Evolutionary conservation across 2,329 filamentous ascomycete species (phyloP).

Genomic region (Plectosphaerella plurivora): DNA sequence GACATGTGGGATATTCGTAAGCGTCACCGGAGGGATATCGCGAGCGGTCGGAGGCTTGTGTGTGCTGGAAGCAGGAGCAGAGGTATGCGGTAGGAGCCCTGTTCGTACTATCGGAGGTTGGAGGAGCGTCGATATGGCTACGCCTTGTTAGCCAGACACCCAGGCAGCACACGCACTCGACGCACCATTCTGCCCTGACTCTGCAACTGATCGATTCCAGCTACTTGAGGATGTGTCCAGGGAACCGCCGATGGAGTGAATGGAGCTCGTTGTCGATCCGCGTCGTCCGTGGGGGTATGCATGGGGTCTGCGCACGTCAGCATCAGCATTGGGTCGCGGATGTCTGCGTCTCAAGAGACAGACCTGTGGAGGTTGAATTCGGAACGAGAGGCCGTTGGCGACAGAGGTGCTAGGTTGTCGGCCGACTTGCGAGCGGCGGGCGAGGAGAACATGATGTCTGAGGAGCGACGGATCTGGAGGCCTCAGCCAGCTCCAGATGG

Average conservation of each 20-base stretch:
- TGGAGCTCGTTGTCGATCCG: constrained; percentile 82
- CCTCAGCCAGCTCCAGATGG: constrained; percentile 10
- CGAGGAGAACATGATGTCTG: constrained; percentile 53
- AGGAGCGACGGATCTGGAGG: background rate
- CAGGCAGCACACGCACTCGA: constrained; percentile 3
- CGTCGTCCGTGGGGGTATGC: constrained; percentile 54
- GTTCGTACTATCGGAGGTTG: constrained; percentile 87
- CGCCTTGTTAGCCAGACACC: background rate
- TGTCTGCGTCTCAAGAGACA: constrained; percentile 3
- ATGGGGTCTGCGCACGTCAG: constrained; percentile 15
- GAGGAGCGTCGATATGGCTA: constrained; percentile 89
- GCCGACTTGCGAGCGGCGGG: constrained; percentile 58
- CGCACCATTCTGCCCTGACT: constrained; percentile 80
- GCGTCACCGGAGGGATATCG: constrained; percentile 88
- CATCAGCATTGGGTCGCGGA: background rate
- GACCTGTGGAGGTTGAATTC: constrained; percentile 60
- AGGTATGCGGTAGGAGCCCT: constrained; percentile 74
- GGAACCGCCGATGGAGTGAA: constrained; percentile 80
- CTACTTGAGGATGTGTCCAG: constrained; percentile 63
- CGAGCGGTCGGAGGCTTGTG: constrained; percentile 79
- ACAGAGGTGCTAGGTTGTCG: constrained; percentile 56
- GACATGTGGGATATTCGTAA: constrained; percentile 83
- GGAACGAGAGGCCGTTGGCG: constrained; percentile 42
- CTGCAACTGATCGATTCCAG: constrained; percentile 54
- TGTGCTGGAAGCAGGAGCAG: constrained; percentile 62